phyloP scores from a whole-genome alignment of 2,329 filamentous ascomycete genomes.

The Fusarium xylarioides region DNA sequence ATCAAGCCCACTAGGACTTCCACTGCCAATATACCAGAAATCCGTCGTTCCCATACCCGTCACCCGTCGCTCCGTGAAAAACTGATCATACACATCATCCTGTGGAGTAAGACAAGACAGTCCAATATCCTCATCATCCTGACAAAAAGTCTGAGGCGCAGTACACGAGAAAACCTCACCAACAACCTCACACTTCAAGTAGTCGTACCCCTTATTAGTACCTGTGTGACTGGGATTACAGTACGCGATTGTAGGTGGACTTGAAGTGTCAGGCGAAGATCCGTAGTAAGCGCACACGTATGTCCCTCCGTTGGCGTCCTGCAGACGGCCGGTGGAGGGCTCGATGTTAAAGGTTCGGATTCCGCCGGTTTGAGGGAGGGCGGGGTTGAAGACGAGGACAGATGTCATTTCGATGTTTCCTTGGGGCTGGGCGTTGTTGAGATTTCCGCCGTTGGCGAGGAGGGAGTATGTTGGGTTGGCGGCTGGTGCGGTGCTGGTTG shows the following conservation, averaged over 20 bases:
- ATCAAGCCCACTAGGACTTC: not conserved
- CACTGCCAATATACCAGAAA: not conserved
- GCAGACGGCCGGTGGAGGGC: not conserved
- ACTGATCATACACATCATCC: not conserved
- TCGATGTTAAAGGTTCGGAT: not conserved
- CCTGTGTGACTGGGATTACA: not conserved
- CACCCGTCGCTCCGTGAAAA: not conserved
- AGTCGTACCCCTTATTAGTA: not conserved
- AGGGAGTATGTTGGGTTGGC: not conserved
- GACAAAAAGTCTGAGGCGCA: not conserved
- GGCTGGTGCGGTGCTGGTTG: not conserved
- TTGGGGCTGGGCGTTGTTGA: not conserved
- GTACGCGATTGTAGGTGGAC: not conserved
- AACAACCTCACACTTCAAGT: not conserved
- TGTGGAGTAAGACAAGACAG: not conserved
- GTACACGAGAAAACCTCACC: not conserved
- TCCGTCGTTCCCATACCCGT: not conserved
- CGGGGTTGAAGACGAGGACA: not conserved
- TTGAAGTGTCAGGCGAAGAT: not conserved
- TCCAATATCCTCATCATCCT: not conserved
- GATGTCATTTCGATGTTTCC: not conserved
- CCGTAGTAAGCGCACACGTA: not conserved
- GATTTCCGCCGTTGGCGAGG: not conserved
- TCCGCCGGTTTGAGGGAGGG: not conserved
- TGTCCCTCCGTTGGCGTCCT: not conserved